phyloP scores from a whole-genome alignment of 108 stramenopile genomes.

The Pseudonitzschia multiseries region DNA sequence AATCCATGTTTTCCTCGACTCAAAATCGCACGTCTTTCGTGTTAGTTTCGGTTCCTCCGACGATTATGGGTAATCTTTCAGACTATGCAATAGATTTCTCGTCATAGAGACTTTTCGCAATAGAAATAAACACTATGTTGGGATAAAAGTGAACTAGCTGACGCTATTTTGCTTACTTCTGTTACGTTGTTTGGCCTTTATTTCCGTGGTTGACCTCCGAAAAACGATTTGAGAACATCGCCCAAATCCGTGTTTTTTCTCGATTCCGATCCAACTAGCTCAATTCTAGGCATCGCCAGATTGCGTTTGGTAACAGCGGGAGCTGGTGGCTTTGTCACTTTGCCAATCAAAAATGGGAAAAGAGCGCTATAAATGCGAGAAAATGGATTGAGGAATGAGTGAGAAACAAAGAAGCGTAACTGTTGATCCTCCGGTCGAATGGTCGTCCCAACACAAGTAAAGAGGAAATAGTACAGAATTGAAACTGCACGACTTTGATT shows the following conservation, averaged over 20 bases:
- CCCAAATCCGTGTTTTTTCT: not conserved
- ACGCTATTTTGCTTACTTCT: too few relatives aligned
- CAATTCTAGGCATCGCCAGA: constrained; percentile 30
- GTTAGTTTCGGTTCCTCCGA: not conserved
- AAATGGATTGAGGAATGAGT: not conserved
- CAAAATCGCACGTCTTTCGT: not conserved
- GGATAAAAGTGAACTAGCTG: too few relatives aligned
- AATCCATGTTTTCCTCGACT: not conserved
- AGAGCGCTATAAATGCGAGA: constrained; percentile 22
- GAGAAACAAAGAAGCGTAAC: not conserved
- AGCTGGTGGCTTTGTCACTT: constrained; percentile 49
- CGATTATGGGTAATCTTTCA: not conserved
- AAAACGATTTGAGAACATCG: not conserved
- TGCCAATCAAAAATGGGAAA: constrained; percentile 77
- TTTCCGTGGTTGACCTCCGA: not conserved
- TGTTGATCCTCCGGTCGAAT: too few relatives aligned
- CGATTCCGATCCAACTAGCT: not conserved
- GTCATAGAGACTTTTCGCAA: too few relatives aligned
- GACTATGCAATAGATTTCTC: too few relatives aligned
- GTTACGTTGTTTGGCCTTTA: not conserved
- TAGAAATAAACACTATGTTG: too few relatives aligned
- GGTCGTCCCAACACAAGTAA: too few relatives aligned
- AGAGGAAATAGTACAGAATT: too few relatives aligned
- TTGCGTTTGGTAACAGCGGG: constrained; percentile 43
- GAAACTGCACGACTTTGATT: not conserved